Conservation (phyloP, 495 filamentous ascomycete species). For the Aspergillus coremiiformis region DNA sequence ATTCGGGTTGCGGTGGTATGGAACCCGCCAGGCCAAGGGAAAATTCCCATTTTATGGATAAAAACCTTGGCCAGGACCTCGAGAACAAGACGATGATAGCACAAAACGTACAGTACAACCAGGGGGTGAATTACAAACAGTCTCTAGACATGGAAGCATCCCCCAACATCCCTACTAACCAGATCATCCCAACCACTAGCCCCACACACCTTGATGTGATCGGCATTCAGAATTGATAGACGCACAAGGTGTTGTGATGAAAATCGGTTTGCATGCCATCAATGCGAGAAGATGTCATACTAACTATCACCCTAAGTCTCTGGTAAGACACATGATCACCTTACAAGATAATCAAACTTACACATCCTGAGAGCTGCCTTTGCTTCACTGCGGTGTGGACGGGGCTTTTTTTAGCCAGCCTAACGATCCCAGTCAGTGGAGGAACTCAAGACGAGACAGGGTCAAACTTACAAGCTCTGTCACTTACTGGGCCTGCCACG, state of each 20-base stretch:
- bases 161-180: background rate
- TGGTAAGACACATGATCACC: background rate
- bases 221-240: background rate
- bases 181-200: background rate
- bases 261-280: background rate
- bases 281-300: background rate
- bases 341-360: background rate
- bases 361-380: background rate
- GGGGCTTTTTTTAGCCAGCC: slow-evolving; percentile 12
- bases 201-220: background rate
- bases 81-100: background rate
- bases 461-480: slow-evolving; percentile 7
- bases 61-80: slow-evolving; percentile 17
- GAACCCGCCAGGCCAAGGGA: slow-evolving; percentile 13
- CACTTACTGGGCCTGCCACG: slow-evolving; percentile 5
- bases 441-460: background rate
- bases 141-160: background rate
- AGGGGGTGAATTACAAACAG: background rate
- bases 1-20: slow-evolving; percentile 8
- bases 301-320: background rate
- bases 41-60: slow-evolving; percentile 8
- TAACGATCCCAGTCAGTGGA: background rate
- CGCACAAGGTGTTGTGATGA: background rate
- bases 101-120: slow-evolving; percentile 1
- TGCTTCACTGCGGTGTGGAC: background rate